Conservation (phyloP, 1,139 yeast genomes). For the Geotrichum bryndzae region DNA sequence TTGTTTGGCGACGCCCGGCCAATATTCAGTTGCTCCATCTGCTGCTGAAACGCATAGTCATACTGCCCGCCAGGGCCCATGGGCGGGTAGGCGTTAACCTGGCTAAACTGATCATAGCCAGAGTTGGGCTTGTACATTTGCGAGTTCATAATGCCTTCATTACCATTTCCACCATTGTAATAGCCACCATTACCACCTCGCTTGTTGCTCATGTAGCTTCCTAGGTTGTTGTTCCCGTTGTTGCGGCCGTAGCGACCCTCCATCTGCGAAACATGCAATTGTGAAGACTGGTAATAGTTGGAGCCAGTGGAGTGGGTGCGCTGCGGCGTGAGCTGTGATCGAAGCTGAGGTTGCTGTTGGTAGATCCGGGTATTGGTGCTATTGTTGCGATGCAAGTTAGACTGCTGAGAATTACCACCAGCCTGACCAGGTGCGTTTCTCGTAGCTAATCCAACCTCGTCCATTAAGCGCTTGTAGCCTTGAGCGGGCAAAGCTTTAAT, state of each 20-base stretch:
- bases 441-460: slow-evolving; percentile 70
- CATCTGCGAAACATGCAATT: slow-evolving; percentile 2
- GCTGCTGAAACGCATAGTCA: slow-evolving; percentile 4
- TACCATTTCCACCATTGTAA: background rate
- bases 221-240: background rate
- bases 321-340: slow-evolving; percentile 10
- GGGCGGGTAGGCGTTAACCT: background rate
- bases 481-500: slow-evolving; percentile 55
- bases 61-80: slow-evolving; percentile 2
- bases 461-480: slow-evolving; percentile 81
- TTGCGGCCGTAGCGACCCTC: slow-evolving; percentile 3
- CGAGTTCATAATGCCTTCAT: background rate
- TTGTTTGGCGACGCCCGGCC: slow-evolving; percentile 13
- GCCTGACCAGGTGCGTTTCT: slow-evolving; percentile 15
- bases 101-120: background rate
- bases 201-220: background rate
- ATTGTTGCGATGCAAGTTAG: slow-evolving; percentile 6
- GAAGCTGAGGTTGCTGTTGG: slow-evolving; percentile 4
- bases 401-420: background rate
- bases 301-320: slow-evolving; percentile 14
- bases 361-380: slow-evolving; percentile 4
- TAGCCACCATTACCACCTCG: slow-evolving; percentile 6
- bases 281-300: background rate
- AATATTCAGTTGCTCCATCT: slow-evolving; percentile 11
- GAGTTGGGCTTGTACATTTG: background rate